Percentiles rank a stretch among this genome's conserved stretches.
Conservation (phyloP, 129 eudicot genomes). For the Artemisia annua region DNA sequence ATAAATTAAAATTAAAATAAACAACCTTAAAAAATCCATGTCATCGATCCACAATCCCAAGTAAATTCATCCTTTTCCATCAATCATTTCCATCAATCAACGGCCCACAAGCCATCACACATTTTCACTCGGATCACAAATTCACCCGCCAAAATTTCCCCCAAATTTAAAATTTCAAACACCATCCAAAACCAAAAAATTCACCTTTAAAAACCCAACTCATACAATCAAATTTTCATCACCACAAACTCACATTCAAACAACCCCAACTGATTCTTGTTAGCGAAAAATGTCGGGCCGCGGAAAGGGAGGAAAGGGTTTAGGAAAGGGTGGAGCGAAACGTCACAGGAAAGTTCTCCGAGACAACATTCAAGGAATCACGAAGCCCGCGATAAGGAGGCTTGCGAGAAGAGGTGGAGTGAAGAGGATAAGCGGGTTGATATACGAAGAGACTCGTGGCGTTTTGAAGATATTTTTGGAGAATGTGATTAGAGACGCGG, state of each 20-base stretch:
- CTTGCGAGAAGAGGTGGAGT: slow-evolving; percentile 42
- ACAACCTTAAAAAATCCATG: background rate
- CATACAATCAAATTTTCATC: background rate
- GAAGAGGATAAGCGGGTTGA: slow-evolving; percentile 36
- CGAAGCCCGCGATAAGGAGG: slow-evolving; percentile 36
- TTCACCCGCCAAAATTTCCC: slow-evolving; percentile 16
- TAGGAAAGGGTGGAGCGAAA: slow-evolving; percentile 35
- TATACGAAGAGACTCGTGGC: slow-evolving; percentile 34
- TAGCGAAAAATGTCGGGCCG: slow-evolving; percentile 30
- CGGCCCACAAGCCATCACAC: slow-evolving; percentile 9
- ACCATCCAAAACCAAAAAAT: background rate
- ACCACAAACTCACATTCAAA: background rate
- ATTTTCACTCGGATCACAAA: slow-evolving; percentile 29
- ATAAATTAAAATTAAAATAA: too few relatives aligned
- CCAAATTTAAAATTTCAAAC: slow-evolving; percentile 8
- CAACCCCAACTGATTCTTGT: background rate
- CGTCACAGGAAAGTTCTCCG: slow-evolving; percentile 37
- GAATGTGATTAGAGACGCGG: slow-evolving; percentile 36
- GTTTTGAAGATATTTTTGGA: slow-evolving; percentile 36
- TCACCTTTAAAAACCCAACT: slow-evolving; percentile 1
- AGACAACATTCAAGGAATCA: slow-evolving; percentile 39
- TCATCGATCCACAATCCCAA: slow-evolving; percentile 16
- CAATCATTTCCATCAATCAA: slow-evolving; percentile 5
- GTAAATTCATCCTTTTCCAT: background rate
- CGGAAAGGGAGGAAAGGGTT: slow-evolving; percentile 37